Conservation (phyloP, 78 protist genomes). For the Dictyostelium intermedium region DNA sequence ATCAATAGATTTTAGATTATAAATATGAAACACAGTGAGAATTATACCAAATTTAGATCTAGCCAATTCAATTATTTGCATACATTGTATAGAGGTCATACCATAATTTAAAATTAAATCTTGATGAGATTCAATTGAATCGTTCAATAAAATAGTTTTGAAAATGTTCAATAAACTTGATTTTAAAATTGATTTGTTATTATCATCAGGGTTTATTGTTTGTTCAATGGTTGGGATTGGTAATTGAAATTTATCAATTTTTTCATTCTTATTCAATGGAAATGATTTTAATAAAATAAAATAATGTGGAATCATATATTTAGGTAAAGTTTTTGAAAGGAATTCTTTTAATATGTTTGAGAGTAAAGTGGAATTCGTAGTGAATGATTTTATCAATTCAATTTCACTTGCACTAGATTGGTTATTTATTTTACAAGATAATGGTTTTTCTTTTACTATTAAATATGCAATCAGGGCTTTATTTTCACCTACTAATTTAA, state of each 20-base stretch:
- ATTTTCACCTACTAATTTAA: background rate
- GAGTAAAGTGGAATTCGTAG: background rate
- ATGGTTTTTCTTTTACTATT: background rate
- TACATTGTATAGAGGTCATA: conserved; percentile 23
- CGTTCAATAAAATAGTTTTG: background rate
- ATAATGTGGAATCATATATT: conserved; percentile 13
- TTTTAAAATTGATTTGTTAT: no score
- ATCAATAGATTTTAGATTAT: conserved; percentile 10
- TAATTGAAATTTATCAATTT: conserved; percentile 40
- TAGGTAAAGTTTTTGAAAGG: background rate
- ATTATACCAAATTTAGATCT: conserved; percentile 15
- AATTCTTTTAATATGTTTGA: background rate
- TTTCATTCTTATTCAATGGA: conserved; percentile 63
- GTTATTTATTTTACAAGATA: background rate
- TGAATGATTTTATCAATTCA: background rate
- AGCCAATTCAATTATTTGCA: conserved; percentile 13
- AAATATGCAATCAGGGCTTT: conserved; percentile 22
- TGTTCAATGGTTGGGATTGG: conserved; percentile 18
- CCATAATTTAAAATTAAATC: background rate
- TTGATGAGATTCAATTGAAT: background rate
- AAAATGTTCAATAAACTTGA: background rate
- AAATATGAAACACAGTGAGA: conserved; percentile 10
- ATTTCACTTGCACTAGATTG: background rate
- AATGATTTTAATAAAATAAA: conserved; percentile 15
- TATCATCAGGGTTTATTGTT: no score